A percentile compares a stretch with the other conserved stretches of the same genome.
Conservation (phyloP, 768 basidiomycete genomes). For the Lactarius evosmus region DNA sequence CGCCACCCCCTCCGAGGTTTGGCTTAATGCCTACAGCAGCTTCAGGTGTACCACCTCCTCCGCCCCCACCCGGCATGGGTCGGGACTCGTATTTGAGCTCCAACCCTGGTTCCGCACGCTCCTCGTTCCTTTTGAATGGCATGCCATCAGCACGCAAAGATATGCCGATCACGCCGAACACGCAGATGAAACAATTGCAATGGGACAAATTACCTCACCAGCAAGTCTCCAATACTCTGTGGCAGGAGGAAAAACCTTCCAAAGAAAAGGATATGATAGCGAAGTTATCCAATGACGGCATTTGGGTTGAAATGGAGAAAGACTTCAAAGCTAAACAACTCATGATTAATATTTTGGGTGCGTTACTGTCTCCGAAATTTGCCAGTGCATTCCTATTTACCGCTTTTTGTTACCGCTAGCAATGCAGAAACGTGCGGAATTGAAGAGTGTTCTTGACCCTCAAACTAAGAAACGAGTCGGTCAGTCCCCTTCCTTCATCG, state of each 20-base stretch:
- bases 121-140: constrained; percentile 55
- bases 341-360: constrained; percentile 86
- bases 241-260: constrained; percentile 65
- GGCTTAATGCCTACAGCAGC: constrained; percentile 31
- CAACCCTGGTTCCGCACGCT: constrained; percentile 49
- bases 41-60: constrained; percentile 36
- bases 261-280: constrained; percentile 78
- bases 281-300: constrained; percentile 78
- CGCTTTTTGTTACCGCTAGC: constrained; percentile 40
- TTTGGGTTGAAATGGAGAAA: constrained; percentile 96
- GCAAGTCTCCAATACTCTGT: constrained; percentile 80
- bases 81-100: constrained; percentile 38
- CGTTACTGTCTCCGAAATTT: constrained; percentile 23
- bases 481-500: constrained; percentile 41
- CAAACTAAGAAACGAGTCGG: constrained; percentile 93
- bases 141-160: constrained; percentile 74
- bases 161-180: constrained; percentile 76
- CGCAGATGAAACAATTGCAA: constrained; percentile 96
- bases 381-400: neutral
- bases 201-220: constrained; percentile 98
- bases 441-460: constrained; percentile 87
- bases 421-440: constrained; percentile 80
- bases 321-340: constrained; percentile 97
- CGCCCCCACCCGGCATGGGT: constrained; percentile 39
- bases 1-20: constrained; percentile 38